Percentiles rank a stretch among this genome's conserved stretches.
Conservation (phyloP, 2,329 filamentous ascomycete species). For the Drechslerella dactyloides region DNA sequence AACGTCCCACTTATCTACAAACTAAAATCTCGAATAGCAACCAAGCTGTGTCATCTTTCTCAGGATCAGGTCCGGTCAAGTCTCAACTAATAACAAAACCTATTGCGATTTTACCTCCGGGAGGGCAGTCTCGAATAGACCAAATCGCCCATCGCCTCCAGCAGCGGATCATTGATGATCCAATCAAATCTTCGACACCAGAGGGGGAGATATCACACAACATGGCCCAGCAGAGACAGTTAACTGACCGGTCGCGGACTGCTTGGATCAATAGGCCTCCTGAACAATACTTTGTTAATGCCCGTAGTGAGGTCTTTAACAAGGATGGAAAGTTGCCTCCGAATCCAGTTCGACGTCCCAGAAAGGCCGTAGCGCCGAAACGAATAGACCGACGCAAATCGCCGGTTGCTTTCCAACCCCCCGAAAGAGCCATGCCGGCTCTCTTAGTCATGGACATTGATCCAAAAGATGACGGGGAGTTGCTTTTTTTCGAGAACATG, state of each 20-base stretch:
- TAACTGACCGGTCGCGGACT: neutral
- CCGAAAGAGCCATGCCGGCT: conserved; percentile 3
- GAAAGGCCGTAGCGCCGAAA: conserved; percentile 14
- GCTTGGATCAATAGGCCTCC: conserved; percentile 19
- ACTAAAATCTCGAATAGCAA: conserved; percentile 15
- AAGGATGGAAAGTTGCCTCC: conserved; percentile 13
- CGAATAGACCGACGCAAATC: conserved; percentile 13
- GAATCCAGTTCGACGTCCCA: neutral
- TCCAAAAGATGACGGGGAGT: conserved; percentile 8
- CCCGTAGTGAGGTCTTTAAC: conserved; percentile 12
- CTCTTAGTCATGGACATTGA: conserved; percentile 27
- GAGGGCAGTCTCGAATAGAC: conserved; percentile 16
- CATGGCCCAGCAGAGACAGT: no score
- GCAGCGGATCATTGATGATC: neutral
- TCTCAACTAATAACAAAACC: conserved; percentile 16
- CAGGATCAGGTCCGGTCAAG: conserved; percentile 9
- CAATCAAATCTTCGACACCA: conserved; percentile 13
- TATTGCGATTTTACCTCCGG: conserved; percentile 5
- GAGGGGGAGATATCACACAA: neutral
- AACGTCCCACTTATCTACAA: conserved; percentile 20
- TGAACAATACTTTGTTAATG: conserved; percentile 9
- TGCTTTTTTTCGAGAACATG: conserved; percentile 34
- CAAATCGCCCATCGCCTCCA: conserved; percentile 15
- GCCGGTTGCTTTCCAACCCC: conserved; percentile 32
- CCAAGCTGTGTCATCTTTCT: neutral